phyloP scores from a whole-genome alignment of 2,329 filamentous ascomycete genomes.

The Diaporthe amygdali region DNA sequence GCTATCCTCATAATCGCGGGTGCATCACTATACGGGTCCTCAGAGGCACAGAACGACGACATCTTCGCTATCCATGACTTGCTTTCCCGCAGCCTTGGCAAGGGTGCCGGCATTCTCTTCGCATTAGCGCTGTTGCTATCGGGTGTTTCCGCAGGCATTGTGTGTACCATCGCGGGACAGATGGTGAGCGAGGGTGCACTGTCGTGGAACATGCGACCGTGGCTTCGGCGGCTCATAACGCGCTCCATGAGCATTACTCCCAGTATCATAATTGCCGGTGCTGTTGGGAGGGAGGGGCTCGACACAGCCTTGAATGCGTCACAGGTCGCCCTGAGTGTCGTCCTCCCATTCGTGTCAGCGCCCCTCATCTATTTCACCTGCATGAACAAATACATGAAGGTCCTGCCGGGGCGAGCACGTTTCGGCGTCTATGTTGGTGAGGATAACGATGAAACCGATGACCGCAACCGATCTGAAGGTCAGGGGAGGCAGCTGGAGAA shows the following conservation, averaged over 20 bases:
- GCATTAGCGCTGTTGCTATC: slow-evolving; percentile 81
- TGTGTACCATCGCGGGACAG: slow-evolving; percentile 88
- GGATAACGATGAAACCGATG: slow-evolving; percentile 21
- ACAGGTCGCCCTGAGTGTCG: slow-evolving; percentile 80
- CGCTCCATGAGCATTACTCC: slow-evolving; percentile 82
- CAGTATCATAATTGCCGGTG: slow-evolving; percentile 81
- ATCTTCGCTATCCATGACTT: slow-evolving; percentile 84
- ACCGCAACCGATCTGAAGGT: slow-evolving; percentile 66
- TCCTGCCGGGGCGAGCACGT: slow-evolving; percentile 51
- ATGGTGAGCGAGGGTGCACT: slow-evolving; percentile 88
- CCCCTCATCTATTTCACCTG: slow-evolving; percentile 88
- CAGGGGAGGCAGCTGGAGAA: slow-evolving; percentile 6
- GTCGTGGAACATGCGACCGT: slow-evolving; percentile 75
- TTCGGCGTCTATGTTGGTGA: slow-evolving; percentile 32
- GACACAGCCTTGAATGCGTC: slow-evolving; percentile 74
- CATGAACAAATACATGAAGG: slow-evolving; percentile 79
- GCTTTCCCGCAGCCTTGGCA: slow-evolving; percentile 70
- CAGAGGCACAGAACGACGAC: slow-evolving; percentile 70
- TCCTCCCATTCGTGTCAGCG: slow-evolving; percentile 81
- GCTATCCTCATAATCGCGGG: slow-evolving; percentile 84
- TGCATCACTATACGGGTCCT: slow-evolving; percentile 70
- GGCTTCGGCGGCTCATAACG: slow-evolving; percentile 79
- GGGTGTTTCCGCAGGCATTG: slow-evolving; percentile 81
- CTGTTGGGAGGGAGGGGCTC: slow-evolving; percentile 74
- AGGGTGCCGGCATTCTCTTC: slow-evolving; percentile 82